A percentile compares a stretch with the other conserved stretches of the same genome.
Evolutionary conservation across 345 rosid species (phyloP).

Genomic region (Tarenaya hassleriana): DNA sequence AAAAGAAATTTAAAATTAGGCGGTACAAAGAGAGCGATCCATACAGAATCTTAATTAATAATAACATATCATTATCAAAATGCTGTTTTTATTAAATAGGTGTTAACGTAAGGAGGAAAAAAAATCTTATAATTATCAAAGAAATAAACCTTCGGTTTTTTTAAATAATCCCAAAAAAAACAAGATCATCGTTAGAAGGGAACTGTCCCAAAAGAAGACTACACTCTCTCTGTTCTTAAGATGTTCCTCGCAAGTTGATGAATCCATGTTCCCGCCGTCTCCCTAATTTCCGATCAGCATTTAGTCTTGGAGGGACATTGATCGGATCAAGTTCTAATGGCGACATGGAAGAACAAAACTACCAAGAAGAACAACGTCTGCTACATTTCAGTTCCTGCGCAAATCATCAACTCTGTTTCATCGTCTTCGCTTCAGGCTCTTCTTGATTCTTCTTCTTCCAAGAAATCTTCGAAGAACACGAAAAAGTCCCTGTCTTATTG

Average conservation of each 20-base stretch:
- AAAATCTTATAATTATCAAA: not conserved
- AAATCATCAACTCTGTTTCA: constrained; percentile 44
- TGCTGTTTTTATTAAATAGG: too few relatives aligned
- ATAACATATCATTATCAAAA: too few relatives aligned
- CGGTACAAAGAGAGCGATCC: too few relatives aligned
- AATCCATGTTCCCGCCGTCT: constrained; percentile 22
- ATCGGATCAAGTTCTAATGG: constrained; percentile 31
- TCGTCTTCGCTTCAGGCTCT: constrained; percentile 57
- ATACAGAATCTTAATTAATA: too few relatives aligned
- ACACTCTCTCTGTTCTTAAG: constrained; percentile 2
- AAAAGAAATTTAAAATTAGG: too few relatives aligned
- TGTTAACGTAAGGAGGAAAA: not conserved
- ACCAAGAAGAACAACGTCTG: constrained; percentile 34
- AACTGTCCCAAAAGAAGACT: constrained; percentile 8
- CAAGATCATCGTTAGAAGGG: constrained; percentile 13
- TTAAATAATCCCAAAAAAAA: constrained; percentile 7
- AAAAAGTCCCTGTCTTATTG: constrained; percentile 20
- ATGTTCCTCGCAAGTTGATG: too few relatives aligned
- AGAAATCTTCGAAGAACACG: constrained; percentile 20
- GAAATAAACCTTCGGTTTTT: not conserved
- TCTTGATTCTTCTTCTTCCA: constrained; percentile 29
- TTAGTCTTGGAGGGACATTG: not conserved
- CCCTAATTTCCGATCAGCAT: constrained; percentile 3
- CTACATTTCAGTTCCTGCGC: constrained; percentile 57
- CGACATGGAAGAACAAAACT: constrained; percentile 27